Conservation (phyloP, 1,139 yeast species). For the Trichomonascaceae sp. region DNA sequence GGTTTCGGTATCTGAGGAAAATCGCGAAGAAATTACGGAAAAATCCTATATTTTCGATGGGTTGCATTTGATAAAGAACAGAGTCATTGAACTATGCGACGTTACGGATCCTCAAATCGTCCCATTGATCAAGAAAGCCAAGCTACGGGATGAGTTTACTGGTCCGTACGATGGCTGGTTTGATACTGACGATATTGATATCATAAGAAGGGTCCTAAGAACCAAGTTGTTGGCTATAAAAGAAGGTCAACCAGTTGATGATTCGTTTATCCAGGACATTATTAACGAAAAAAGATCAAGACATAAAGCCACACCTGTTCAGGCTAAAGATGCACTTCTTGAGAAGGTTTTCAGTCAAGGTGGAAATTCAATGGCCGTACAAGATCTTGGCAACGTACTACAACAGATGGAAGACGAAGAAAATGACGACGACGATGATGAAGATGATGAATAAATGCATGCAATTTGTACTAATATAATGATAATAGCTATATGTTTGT, state of each 20-base stretch:
- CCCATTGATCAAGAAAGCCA: slow-evolving; percentile 41
- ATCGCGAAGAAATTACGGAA: background rate
- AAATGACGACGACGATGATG: slow-evolving; percentile 3
- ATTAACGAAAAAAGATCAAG: slow-evolving; percentile 1
- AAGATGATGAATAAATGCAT: slow-evolving; percentile 1
- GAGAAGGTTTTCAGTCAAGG: slow-evolving; percentile 1
- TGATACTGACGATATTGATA: slow-evolving; percentile 52
- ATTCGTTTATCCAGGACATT: slow-evolving; percentile 4
- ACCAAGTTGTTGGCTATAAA: slow-evolving; percentile 45
- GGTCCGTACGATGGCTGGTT: slow-evolving; percentile 64
- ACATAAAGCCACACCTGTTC: background rate
- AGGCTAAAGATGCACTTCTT: slow-evolving; percentile 5
- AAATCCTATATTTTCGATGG: slow-evolving; percentile 63
- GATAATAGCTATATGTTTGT: background rate
- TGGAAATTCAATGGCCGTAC: background rate
- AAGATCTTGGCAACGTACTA: background rate
- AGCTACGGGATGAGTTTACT: slow-evolving; percentile 31
- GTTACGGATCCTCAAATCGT: slow-evolving; percentile 59
- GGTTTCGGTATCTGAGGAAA: background rate
- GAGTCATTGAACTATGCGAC: slow-evolving; percentile 79
- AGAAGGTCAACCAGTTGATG: slow-evolving; percentile 18
- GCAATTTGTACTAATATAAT: background rate
- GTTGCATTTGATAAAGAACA: slow-evolving; percentile 54
- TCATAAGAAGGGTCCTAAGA: slow-evolving; percentile 62
- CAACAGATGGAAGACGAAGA: slow-evolving; percentile 6